Evolutionary conservation across 495 filamentous ascomycete species (phyloP).

Genomic region (Mytilinidion resinicola): DNA sequence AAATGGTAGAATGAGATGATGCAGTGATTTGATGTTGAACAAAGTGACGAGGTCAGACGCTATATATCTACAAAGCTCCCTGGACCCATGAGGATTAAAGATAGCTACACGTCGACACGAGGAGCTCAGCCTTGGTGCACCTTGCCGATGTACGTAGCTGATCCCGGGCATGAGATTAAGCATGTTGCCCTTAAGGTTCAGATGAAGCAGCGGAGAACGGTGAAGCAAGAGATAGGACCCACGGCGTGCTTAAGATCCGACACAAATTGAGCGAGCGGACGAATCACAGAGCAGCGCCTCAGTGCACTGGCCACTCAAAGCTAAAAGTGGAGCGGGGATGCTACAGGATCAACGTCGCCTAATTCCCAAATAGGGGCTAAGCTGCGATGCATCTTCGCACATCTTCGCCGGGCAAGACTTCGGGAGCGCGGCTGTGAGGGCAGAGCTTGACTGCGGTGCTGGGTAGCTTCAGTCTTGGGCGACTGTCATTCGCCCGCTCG

Average conservation of each 20-base stretch:
- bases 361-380: no score
- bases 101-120: neutral
- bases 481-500: no score
- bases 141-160: neutral
- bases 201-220: neutral
- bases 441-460: no score
- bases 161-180: neutral
- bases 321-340: neutral
- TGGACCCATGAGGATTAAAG: neutral
- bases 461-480: no score
- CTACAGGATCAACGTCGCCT: no score
- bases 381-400: no score
- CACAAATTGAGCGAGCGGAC: slow-evolving; percentile 9
- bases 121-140: neutral
- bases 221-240: neutral
- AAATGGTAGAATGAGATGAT: neutral
- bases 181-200: neutral
- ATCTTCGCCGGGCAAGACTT: no score
- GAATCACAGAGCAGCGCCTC: slow-evolving; percentile 4
- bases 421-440: no score
- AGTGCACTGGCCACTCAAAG: neutral
- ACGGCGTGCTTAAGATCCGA: neutral
- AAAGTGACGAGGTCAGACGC: no score
- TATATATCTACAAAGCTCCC: no score
- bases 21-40: neutral